Base-by-base conservation (phyloP, 1,284 basidiomycete species). In the Wolfiporia cocos region DNA sequence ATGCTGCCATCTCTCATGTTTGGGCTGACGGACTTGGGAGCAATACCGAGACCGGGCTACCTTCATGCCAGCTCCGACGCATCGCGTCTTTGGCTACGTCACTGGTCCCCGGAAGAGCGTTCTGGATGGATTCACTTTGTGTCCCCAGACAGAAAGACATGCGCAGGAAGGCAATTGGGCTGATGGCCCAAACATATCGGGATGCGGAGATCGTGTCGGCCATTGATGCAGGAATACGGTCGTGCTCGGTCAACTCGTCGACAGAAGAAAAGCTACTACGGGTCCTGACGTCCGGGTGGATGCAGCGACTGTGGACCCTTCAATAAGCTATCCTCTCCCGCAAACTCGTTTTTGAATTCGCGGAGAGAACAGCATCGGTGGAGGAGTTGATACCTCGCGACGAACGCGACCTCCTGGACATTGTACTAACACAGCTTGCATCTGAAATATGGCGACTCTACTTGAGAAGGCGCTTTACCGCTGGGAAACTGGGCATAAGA, bases 1-100 rank as follows among this genome's bases (percentile, higher is more conserved):
- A 48, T 24, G 37, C 45, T 19, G 47, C 43, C 6, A 39, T 48
- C 18, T 48, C 43, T 5, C 47, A 49, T 35, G 47, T 49, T 10
- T 49, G 47, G 47, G 39, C 44, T 2, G 47, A 49, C 21, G 47
- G 47, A n/a, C 34, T 49, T 7, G 47, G 47, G 14, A 49, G 47
- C 33, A 49, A 43, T 19, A 45, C 47, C 5, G 47, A 49, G 23
- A 31, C 14, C 19, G 47, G 47, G 11, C 44, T 49, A 9, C 47
- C 47, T 5, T 34, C 37, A 12, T 48, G 46, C 33, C 46, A 48
- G 21, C 12, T 48, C 12, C 4, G 19, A 23, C 39, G 46, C 31
- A 45, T 5, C 20, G 31, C 11, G 5, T n/a, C n/a, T n/a, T n/a
- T n/a, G n/a, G n/a, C n/a, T n/a, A n/a, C 21, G 11, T 24, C 12